Evolutionary conservation across 1,139 yeast species (phyloP), one percentile per base, ranked within the genome.

Genomic region (Yamadazyma atmosphaerica): DNA sequence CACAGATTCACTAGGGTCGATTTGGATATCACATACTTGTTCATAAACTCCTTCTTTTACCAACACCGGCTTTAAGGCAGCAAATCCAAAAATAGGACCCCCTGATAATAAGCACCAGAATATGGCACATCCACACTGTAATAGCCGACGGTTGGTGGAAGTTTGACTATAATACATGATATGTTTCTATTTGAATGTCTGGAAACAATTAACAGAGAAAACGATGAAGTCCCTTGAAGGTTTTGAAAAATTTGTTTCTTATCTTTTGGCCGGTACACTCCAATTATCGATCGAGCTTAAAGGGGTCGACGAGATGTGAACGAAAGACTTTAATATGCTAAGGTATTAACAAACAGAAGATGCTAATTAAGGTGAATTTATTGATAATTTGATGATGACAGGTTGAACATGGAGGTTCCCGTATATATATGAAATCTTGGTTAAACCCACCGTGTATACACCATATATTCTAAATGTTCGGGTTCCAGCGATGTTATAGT

Each of bases 21-120:
- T 24, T 19, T 30, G 18, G n/a, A 56, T 32, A 33, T 65, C 61
- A 54, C 77, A 71, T 10, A 54, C 49, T 21, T 54, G 39, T 48
- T 68, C 73, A 42, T 71, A 71, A 21, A 71, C 63, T 18, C 65
- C 65, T 47, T 69, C 72, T 31, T 52, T 56, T 27, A 70, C 59
- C 29, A 70, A 58, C 14, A 69, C 54, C 7, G 75, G 74, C 40
- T 70, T 68, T 42, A 71, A 60, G n/a, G 76, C 75, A 35, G 76
- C 76, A 54, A 70, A 71, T 15, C 77, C 77, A 46, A 71, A 71
- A 25, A 71, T 68, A 4, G 74, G 72, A 1, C 77, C 77, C 6
- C 73, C 77, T 1, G 75, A 65, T 16, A 71, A 50, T 16, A 70
- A 54, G 41, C 74, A 68, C 75, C 75, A 69, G 36, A 60, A 38